Evolutionary conservation across 140 eudicot genomes (phyloP), one percentile per base, ranked within the genome.

Genomic region (Bidens hawaiensis): DNA sequence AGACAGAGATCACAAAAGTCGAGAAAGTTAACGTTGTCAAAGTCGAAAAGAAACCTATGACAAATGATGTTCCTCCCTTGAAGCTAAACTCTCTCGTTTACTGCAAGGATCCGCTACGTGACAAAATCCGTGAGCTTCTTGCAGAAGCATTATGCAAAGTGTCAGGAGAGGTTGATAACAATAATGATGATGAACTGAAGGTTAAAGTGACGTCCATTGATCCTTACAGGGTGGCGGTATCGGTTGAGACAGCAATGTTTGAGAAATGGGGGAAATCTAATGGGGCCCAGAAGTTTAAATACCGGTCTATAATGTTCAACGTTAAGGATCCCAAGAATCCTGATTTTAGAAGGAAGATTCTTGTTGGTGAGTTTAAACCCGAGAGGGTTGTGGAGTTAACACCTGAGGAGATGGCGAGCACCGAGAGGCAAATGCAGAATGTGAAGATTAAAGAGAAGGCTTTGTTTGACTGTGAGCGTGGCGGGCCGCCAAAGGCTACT

Each of bases 361-460:
- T 87, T 13, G 49, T 80, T 11, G 96, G 96, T 19, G 81, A 84
- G 4, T 60, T 84, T 41, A 72, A 64, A 45, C 89, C 95, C 2
- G 84, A 74, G 38, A 62, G 67, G 43, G 71, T 91, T 3, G 18
- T 62, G 47, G 79, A 78, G 33, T 52, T 87, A 73, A 79, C 89
- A 0, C 78, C 91, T 1, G 91, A 87, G 42, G 90, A 87, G 34
- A 91, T 91, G 98, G 98, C 96, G 19, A 91, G 98, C 48, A 72
- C 67, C 5, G 83, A 82, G 28, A 57, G 94, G 50, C 78, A 82
- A 70, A 24, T 28, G 53, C 69, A 78, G 81, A 87, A 77, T 68
- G 75, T 68, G 51, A 77, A 82, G 26, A 81, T 91, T 43, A 80
- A 82, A 62, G 85, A 91, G 79, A 91, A 87, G 57, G 88, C 90